A percentile compares a stretch with the other conserved stretches of the same genome.
These are phyloP conservation scores for Gelatoporia subvermispora DNA, from an alignment of 768 basidiomycete species.

Conservation along the genomic window DNA sequence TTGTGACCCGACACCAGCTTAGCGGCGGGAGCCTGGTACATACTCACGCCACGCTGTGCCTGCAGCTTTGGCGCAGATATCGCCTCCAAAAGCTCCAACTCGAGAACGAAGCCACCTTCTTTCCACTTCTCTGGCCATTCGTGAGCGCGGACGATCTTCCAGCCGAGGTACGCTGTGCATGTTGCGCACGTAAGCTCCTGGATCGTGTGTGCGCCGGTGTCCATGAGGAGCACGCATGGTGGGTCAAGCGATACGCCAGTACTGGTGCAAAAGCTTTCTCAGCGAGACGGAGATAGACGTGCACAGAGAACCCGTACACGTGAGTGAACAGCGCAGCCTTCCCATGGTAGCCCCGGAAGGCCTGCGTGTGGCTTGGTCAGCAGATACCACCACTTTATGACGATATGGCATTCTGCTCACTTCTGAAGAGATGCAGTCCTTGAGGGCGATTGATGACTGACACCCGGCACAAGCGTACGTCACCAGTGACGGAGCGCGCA, in stretches of 20 bases:
- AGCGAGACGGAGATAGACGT: not conserved
- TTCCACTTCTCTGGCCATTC: slow-evolving; percentile 59
- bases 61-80: not conserved
- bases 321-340: slow-evolving; percentile 56
- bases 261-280: slow-evolving; percentile 23
- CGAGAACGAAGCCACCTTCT: slow-evolving; percentile 53
- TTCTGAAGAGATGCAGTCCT: not conserved
- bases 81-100: slow-evolving; percentile 31
- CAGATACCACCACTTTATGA: not conserved
- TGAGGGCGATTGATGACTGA: not conserved
- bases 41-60: not conserved
- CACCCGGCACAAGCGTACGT: not conserved
- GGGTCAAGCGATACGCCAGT: slow-evolving; percentile 40
- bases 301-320: slow-evolving; percentile 33
- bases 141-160: slow-evolving; percentile 57
- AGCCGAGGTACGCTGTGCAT: slow-evolving; percentile 53
- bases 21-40: not conserved
- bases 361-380: slow-evolving; percentile 21
- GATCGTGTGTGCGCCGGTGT: slow-evolving; percentile 59
- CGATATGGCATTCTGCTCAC: not conserved
- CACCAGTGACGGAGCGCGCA: not conserved
- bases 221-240: slow-evolving; percentile 54
- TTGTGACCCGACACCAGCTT: not conserved
- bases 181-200: slow-evolving; percentile 48
- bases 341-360: slow-evolving; percentile 52